Base-by-base conservation (phyloP, 305 asterid species). In the Salvia sclarea region DNA sequence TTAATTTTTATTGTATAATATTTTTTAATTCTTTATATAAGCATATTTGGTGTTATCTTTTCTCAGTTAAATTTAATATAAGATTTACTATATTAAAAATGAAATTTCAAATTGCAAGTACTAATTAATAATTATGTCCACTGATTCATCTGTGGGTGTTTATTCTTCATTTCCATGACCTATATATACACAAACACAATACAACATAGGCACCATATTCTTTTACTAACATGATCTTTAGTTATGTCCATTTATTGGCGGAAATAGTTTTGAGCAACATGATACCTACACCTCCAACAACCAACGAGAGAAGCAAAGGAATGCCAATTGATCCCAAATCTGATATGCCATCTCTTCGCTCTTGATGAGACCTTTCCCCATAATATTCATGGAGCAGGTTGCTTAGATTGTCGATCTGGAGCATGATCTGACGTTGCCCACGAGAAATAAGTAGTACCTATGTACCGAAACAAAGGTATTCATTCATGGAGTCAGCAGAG, bases 371-470 rank as follows among this genome's bases (percentile, higher is more conserved):
- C 70, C 82, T 75, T 59, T 88, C 95, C 20, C 84, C 86, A 2
- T 73, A 78, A 75, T 75, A 65, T 28, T 88, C 96, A 6, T 78
- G 89, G 50, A 89, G 78, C 54, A 85, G 68, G 65, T 66, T 85
- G 81, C 85, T 84, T 31, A 91, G 86, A 61, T 83, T 88, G 81
- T 91, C 96, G 9, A 88, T 79, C 66, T 91, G 97, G 78, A 84
- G 95, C 85, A 91, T 79, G 50, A 87, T 76, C 75, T 88, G 96
- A 20, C 93, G 91, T 50, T 91, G 96, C 37, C 85, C 95, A 21
- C 82, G 89, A 20, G 85, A 76, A 64, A 91, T 78, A 30, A 82
- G 80, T 30, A 85, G 64, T 6, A 86, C 85, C 97, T 91, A 78
- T 64, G 61, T n/a, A 59, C 55, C 66, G 48, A 64, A 33, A 13